Percentiles rank a stretch among this genome's conserved stretches.
Evolutionary conservation across 306 rosid species (phyloP).

Genomic region (Cajanus cajan): DNA sequence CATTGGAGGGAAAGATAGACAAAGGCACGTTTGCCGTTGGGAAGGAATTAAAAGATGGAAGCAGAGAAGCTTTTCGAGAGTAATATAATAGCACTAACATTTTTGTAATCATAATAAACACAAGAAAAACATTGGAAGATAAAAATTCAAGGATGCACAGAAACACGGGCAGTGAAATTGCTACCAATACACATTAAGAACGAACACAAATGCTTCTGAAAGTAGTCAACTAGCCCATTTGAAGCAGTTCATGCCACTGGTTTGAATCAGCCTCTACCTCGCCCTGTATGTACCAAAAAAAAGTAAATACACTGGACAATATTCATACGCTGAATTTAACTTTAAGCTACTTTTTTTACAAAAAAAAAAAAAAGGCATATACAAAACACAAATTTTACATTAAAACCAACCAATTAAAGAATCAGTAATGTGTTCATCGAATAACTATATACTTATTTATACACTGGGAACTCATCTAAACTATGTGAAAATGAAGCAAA

Average conservation of each 20-base stretch:
- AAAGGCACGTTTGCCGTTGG: not conserved
- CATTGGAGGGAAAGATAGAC: not conserved
- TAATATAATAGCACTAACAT: constrained; percentile 13
- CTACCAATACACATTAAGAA: constrained; percentile 5
- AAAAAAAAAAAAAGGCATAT: not conserved
- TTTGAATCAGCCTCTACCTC: constrained; percentile 59
- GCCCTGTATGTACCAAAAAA: constrained; percentile 50
- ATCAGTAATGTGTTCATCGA: not conserved
- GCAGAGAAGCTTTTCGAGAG: constrained; percentile 4
- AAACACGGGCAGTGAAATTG: constrained; percentile 23
- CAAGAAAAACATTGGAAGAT: constrained; percentile 9
- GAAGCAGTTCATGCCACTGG: constrained; percentile 12
- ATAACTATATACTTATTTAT: not conserved
- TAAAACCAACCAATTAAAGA: not conserved
- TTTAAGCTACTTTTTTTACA: not conserved
- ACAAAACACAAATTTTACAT: not conserved
- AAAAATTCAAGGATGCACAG: constrained; percentile 31
- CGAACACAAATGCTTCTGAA: constrained; percentile 33
- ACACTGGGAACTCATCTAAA: not conserved
- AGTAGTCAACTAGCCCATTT: constrained; percentile 27
- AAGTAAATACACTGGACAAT: not conserved
- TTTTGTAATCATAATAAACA: constrained; percentile 11
- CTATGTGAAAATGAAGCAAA: not conserved
- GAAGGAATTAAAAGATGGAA: not conserved
- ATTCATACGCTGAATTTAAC: not conserved